Evolutionary conservation across 2,329 filamentous ascomycete genomes (phyloP), one percentile per base, ranked within the genome.

Genomic region (Bipolaris bicolor): DNA sequence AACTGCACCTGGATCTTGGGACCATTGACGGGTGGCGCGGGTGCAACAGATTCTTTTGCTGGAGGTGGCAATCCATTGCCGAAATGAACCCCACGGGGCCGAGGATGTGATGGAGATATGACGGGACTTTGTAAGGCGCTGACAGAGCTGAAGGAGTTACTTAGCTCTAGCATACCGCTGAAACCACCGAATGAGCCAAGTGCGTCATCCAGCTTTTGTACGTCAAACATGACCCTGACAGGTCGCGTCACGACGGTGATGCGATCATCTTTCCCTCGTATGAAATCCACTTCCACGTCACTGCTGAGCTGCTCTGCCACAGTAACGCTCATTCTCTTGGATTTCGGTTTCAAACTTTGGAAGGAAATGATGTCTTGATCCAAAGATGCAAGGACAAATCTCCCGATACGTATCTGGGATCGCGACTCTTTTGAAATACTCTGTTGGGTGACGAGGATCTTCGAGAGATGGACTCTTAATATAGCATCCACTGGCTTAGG

Each of bases 151-250:
- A 96, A 90, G 0, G 94, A 97, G 57, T 86, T 90, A 61, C 92
- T 91, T 73, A 97, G 85, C 67, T 95, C 96, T 41, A 99, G 80
- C 50, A 99, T 89, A 63, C 92, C 92, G 74, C 93, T 97, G 41
- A 99, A 80, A 0, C 95, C 95, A 34, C 95, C 95, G 76, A 97
- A 93, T 83, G 91, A 92, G 54, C 87, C 86, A 58, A 98, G 87
- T 0, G 91, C 91, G 67, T 97, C 92, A 66, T 98, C 95, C 20
- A 98, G 79, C 53, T 86, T 85, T 62, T 89, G 88, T 15, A 97
- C 79, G 70, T 98, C 91, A 39, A 98, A 77, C 55, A 88, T 85
- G 9, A 97, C 74, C 57, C 88, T 86, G 1, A 97, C 76, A 5
- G 93, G 92, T 9, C 96, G 81, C 0, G 92, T 96, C 50, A 87